Base-by-base conservation (phyloP, 176 grass and related monocot genomes). In the Paspalum notatum region DNA sequence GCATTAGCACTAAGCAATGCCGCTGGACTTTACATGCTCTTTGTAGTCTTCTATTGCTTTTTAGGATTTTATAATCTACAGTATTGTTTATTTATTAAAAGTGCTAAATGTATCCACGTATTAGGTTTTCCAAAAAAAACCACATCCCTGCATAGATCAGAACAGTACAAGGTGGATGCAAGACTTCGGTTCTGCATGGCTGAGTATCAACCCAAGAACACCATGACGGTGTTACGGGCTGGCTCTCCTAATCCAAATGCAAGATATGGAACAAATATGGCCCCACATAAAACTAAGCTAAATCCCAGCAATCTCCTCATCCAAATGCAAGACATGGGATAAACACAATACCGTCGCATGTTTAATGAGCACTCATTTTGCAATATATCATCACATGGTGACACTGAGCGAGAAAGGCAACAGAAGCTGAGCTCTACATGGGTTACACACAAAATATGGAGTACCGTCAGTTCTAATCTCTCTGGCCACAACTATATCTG, bases 121-220 rank as follows among this genome's bases (percentile, higher is more conserved):
- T 32, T 3, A 32, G 32, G 32, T 1, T 32, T 32, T 32, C 3
- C 3, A 32, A 32, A 32, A 32, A 32, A 32, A 32, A 32, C 32
- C 32, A 3, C 3, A 32, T 32, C 32, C 32, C 32, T 32, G 32
- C 32, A 32, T 32, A 32, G n/a, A 55, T 15, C 48, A 80, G 0
- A 71, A 62, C 53, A 39, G 53, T 13, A 70, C 44, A 14, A 44
- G 16, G 20, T 32, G 27, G 52, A 51, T 18, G 41, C 32, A n/a
- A 80, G 52, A 16, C 39, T 44, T 63, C n/a, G 60, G 71, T 68
- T 64, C 52, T 66, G n/a, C 38, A n/a, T 49, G 26, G 18, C 49
- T 79, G 68, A 24, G 50, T 64, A 51, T 75, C 45, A 70, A 82
- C 12, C 50, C 74, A 77, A 82, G 37, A 59, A 56, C 9, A 25